Percentiles rank a stretch among this genome's conserved stretches.
Evolutionary conservation across 306 rosid species (phyloP).

Genomic region (Datisca glomerata): DNA sequence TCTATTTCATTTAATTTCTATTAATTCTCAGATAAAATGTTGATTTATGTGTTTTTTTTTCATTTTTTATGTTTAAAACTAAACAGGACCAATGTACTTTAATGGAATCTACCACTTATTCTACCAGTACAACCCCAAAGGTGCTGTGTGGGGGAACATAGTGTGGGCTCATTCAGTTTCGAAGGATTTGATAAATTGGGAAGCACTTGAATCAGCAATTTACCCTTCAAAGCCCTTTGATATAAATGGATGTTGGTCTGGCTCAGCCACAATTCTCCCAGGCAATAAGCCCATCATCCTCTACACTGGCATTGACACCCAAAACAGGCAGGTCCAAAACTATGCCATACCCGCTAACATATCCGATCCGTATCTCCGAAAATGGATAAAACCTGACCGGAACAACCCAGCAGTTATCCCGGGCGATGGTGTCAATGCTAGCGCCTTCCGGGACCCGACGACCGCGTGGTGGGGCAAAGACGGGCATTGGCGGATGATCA

Average conservation of each 20-base stretch:
- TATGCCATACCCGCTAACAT: constrained; percentile 41
- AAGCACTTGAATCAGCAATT: constrained; percentile 39
- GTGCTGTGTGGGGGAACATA: constrained; percentile 90
- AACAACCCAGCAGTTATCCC: constrained; percentile 43
- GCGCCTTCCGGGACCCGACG: constrained; percentile 67
- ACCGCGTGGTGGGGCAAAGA: constrained; percentile 45
- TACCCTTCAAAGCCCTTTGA: constrained; percentile 66
- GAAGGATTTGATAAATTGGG: constrained; percentile 64
- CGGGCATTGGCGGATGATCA: constrained; percentile 56
- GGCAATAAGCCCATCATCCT: constrained; percentile 56
- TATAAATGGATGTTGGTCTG: constrained; percentile 81
- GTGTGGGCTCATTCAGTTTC: constrained; percentile 94
- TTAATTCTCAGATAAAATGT: not conserved
- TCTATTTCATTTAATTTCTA: not conserved
- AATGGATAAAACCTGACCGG: constrained; percentile 63
- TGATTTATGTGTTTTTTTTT: too few relatives aligned
- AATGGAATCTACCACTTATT: constrained; percentile 69
- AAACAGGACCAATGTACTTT: constrained; percentile 65
- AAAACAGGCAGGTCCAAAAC: constrained; percentile 46
- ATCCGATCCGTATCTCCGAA: constrained; percentile 47
- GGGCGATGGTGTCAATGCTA: constrained; percentile 13
- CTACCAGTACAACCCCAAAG: constrained; percentile 80
- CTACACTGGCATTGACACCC: constrained; percentile 52
- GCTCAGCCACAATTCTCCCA: constrained; percentile 61
- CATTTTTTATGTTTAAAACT: too few relatives aligned